Evolutionary conservation across 1,284 basidiomycete genomes (phyloP).

Genomic region (Trichosporon ovoides): DNA sequence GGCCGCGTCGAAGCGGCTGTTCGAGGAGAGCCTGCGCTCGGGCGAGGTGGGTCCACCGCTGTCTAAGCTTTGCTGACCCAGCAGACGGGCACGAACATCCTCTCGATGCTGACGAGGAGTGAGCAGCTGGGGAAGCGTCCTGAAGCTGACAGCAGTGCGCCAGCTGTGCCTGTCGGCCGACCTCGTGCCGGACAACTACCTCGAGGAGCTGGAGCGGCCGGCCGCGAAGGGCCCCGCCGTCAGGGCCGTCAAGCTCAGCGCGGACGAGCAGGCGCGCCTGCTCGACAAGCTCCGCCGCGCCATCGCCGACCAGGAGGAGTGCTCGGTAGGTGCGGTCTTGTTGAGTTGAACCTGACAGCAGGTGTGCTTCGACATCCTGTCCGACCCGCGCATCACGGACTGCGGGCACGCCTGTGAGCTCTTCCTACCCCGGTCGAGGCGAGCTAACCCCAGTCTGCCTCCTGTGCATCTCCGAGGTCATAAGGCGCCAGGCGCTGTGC

Average conservation of each 20-base stretch:
- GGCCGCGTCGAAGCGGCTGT: slow-evolving; percentile 57
- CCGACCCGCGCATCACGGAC: slow-evolving; percentile 68
- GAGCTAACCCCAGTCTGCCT: slow-evolving; percentile 55
- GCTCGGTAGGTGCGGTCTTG: slow-evolving; percentile 42
- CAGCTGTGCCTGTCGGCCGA: slow-evolving; percentile 77
- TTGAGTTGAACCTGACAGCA: slow-evolving; percentile 40
- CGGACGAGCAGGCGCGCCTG: slow-evolving; percentile 51
- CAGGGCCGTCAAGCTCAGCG: slow-evolving; percentile 21
- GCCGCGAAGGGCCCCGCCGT: slow-evolving; percentile 53
- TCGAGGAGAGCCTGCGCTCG: slow-evolving; percentile 57
- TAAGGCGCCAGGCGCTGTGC: slow-evolving; percentile 64
- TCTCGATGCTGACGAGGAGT: slow-evolving; percentile 72
- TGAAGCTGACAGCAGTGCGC: slow-evolving; percentile 54
- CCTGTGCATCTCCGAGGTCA: slow-evolving; percentile 55
- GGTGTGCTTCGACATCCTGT: slow-evolving; percentile 63
- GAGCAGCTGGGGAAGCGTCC: slow-evolving; percentile 7
- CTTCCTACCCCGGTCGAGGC: accelerated
- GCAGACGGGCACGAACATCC: slow-evolving; percentile 55
- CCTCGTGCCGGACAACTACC: slow-evolving; percentile 67
- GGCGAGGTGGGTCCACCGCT: slow-evolving; percentile 23
- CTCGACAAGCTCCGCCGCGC: slow-evolving; percentile 61
- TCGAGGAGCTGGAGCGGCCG: slow-evolving; percentile 58
- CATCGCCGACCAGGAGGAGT: slow-evolving; percentile 78
- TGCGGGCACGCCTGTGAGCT: slow-evolving; percentile 63
- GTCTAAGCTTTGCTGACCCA: slow-evolving; percentile 8